Evolutionary conservation across 345 rosid genomes (phyloP).

Genomic region (Zanthoxylum bungeanum): DNA sequence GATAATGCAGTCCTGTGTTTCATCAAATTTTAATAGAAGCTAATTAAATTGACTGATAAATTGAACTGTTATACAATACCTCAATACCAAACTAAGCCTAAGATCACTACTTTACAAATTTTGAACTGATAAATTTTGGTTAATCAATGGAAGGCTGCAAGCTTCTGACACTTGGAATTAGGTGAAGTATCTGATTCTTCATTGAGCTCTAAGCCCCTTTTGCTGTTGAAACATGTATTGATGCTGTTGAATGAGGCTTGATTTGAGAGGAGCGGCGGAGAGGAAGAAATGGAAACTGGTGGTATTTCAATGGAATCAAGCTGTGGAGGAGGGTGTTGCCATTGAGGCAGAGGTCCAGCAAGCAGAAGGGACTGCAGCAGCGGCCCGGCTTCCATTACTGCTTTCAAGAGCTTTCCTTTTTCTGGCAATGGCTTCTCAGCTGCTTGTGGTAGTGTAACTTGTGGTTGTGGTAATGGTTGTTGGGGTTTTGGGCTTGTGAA

Average conservation of each 20-base stretch:
- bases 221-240: conserved; percentile 22
- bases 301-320: conserved; percentile 60
- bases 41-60: conserved; percentile 23
- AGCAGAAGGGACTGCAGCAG: conserved; percentile 59
- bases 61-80: no score
- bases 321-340: conserved; percentile 78
- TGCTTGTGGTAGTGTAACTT: conserved; percentile 12
- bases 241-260: conserved; percentile 33
- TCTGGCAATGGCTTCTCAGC: conserved; percentile 49
- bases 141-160: conserved; percentile 17
- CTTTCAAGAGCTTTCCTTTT: conserved; percentile 64
- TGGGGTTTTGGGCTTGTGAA: conserved; percentile 5
- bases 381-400: conserved; percentile 71
- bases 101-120: no score
- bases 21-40: no score
- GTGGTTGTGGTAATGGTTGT: neutral
- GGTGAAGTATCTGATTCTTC: conserved; percentile 31
- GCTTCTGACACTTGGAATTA: conserved; percentile 26
- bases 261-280: conserved; percentile 17
- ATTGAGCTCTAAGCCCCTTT: conserved; percentile 28
- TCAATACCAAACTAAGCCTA: no score
- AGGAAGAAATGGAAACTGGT: conserved; percentile 51
- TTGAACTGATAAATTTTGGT: neutral
- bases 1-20: no score
- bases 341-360: conserved; percentile 78